Evolutionary conservation across 129 eudicot genomes (phyloP).

Genomic region (Flaveria brownii): DNA sequence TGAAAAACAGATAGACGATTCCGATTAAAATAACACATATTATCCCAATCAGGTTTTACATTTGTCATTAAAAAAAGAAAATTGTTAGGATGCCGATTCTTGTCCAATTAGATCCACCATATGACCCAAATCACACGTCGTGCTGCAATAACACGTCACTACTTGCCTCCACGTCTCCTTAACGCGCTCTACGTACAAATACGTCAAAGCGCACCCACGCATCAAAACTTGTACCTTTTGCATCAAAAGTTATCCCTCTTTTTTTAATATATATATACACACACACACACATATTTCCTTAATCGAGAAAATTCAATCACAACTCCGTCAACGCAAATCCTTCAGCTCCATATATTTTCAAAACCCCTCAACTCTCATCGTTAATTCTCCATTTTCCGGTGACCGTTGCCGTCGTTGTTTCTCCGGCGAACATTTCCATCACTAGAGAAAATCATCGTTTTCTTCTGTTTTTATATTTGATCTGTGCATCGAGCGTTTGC

Average conservation of each 20-base stretch:
- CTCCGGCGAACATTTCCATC: conserved; percentile 16
- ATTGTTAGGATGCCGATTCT: not conserved
- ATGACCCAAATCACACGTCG: conserved; percentile 29
- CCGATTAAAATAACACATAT: too few relatives aligned
- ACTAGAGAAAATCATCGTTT: not conserved
- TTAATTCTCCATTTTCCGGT: conserved; percentile 13
- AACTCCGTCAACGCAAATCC: conserved; percentile 37
- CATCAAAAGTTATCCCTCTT: conserved; percentile 10
- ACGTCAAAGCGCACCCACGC: conserved; percentile 30
- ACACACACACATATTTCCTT: not conserved
- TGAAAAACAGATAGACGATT: too few relatives aligned
- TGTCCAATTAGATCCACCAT: conserved; percentile 14
- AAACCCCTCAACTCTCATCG: not conserved
- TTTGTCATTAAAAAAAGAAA: too few relatives aligned
- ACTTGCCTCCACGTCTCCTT: conserved; percentile 34
- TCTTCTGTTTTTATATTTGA: conserved; percentile 10
- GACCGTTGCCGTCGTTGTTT: not conserved
- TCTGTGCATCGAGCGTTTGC: not conserved
- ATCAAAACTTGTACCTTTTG: not conserved
- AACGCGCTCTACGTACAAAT: conserved; percentile 30
- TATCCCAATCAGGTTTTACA: too few relatives aligned
- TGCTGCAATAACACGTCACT: conserved; percentile 25
- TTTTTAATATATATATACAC: not conserved
- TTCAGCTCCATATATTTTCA: conserved; percentile 24
- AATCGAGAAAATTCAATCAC: conserved; percentile 16